phyloP scores from a whole-genome alignment of 495 filamentous ascomycete species.

The Penicillium silybi region DNA sequence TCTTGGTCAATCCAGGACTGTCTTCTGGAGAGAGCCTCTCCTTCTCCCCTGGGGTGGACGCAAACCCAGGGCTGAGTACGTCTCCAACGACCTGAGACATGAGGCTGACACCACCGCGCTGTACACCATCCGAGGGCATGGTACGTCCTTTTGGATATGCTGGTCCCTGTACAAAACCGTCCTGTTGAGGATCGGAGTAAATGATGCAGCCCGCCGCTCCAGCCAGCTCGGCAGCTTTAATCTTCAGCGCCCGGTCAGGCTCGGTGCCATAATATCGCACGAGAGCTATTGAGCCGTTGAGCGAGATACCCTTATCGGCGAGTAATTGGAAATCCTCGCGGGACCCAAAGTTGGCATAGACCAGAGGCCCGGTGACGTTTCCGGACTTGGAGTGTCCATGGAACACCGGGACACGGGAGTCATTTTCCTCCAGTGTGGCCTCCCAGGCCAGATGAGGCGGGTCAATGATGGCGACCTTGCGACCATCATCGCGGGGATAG shows the following conservation, averaged over 20 bases:
- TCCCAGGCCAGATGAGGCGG: constrained; percentile 68
- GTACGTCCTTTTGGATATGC: constrained; percentile 69
- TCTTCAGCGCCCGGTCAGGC: constrained; percentile 68
- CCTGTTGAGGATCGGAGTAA: constrained; percentile 82
- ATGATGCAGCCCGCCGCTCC: constrained; percentile 86
- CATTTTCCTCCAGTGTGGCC: constrained; percentile 77
- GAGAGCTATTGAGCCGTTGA: constrained; percentile 77
- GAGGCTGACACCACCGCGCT: constrained; percentile 77
- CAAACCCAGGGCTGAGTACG: constrained; percentile 82
- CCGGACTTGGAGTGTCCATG: constrained; percentile 88
- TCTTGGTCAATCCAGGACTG: constrained; percentile 68
- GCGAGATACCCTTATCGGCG: constrained; percentile 62
- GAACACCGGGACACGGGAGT: constrained; percentile 67
- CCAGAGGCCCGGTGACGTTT: constrained; percentile 83
- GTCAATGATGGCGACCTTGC: constrained; percentile 77
- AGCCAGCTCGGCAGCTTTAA: constrained; percentile 82
- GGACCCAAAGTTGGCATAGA: constrained; percentile 92
- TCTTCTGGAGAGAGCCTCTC: constrained; percentile 61
- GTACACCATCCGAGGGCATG: constrained; percentile 76
- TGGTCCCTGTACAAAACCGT: constrained; percentile 67
- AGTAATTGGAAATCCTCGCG: constrained; percentile 75
- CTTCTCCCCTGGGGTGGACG: constrained; percentile 65
- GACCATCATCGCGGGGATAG: constrained; percentile 72
- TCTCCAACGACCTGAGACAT: constrained; percentile 82
- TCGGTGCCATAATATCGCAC: constrained; percentile 77